A percentile compares a stretch with the other conserved stretches of the same genome.
phyloP scores from a whole-genome alignment of 495 filamentous ascomycete species.

The Viridothelium virens region DNA sequence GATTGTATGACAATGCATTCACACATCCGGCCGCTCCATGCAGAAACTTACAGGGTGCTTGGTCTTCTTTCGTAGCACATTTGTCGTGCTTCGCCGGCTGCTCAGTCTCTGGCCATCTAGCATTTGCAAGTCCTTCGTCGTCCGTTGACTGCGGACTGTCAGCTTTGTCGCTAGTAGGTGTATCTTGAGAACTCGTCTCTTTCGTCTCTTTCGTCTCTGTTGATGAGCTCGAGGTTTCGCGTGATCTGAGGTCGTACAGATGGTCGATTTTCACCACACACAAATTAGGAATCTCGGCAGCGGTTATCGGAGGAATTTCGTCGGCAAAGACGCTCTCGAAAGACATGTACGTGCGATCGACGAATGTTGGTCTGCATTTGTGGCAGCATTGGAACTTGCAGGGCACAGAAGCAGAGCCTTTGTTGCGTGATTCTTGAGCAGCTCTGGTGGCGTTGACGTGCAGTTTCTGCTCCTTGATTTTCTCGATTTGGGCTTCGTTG shows the following conservation, averaged over 20 bases:
- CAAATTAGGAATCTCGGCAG: conserved; percentile 23
- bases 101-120: too few species aligned
- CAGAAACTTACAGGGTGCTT: too few species aligned
- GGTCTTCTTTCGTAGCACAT: too few species aligned
- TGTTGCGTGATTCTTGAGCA: neutral
- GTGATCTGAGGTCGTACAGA: conserved; percentile 26
- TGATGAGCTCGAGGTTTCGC: neutral
- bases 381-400: conserved; percentile 33
- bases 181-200: neutral
- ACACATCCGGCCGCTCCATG: too few species aligned
- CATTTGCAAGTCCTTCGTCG: neutral
- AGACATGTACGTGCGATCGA: conserved; percentile 34
- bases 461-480: conserved; percentile 24
- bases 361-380: conserved; percentile 33
- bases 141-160: neutral
- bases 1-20: too few species aligned
- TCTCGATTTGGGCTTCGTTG: conserved; percentile 25
- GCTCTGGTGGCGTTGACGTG: conserved; percentile 20
- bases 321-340: conserved; percentile 29
- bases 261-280: conserved; percentile 23
- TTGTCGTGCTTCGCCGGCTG: too few species aligned
- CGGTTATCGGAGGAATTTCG: conserved; percentile 24
- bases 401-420: neutral
- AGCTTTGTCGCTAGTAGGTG: neutral
- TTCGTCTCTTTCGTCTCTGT: neutral